Conservation (phyloP, 768 basidiomycete genomes). For the Leccinum subgranulosum region DNA sequence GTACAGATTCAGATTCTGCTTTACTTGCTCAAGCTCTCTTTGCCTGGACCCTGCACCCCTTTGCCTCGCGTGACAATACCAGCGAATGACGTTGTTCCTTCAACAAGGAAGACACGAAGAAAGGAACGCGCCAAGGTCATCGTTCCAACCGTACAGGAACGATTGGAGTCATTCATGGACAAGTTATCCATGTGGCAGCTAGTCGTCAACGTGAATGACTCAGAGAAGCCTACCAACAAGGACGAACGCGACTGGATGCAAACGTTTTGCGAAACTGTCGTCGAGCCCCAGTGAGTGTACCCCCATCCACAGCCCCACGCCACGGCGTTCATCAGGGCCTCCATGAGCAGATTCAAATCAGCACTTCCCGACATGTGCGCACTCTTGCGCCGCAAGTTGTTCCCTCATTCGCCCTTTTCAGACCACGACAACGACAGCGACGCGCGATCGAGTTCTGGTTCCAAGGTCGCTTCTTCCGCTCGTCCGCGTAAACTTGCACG, state of each 20-base stretch:
- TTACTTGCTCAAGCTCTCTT: slow-evolving; percentile 60
- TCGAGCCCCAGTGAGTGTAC: slow-evolving; percentile 56
- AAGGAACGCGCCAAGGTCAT: slow-evolving; percentile 21
- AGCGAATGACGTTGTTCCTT: slow-evolving; percentile 22
- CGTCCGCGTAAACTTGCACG: slow-evolving; percentile 9
- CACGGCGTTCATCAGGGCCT: neutral
- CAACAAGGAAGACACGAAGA: slow-evolving; percentile 32
- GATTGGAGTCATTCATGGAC: slow-evolving; percentile 73
- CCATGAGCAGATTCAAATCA: slow-evolving; percentile 48
- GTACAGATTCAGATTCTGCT: slow-evolving; percentile 75
- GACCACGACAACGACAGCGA: slow-evolving; percentile 36
- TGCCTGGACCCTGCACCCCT: slow-evolving; percentile 43
- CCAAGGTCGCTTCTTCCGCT: neutral
- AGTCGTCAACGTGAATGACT: slow-evolving; percentile 37
- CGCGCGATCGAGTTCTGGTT: slow-evolving; percentile 8
- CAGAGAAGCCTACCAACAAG: slow-evolving; percentile 12
- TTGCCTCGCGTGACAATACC: slow-evolving; percentile 30
- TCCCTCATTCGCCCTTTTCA: slow-evolving; percentile 59
- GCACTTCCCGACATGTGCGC: slow-evolving; percentile 50
- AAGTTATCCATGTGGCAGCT: slow-evolving; percentile 79
- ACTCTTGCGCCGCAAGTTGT: slow-evolving; percentile 64
- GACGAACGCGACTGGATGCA: slow-evolving; percentile 72
- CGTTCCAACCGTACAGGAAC: slow-evolving; percentile 40
- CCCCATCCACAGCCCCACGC: neutral
- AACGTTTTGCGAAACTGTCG: slow-evolving; percentile 60